Percentiles rank a stretch among this genome's conserved stretches.
Evolutionary conservation across 139 green algal species (phyloP).

Genomic region (Chloropicon primus): DNA sequence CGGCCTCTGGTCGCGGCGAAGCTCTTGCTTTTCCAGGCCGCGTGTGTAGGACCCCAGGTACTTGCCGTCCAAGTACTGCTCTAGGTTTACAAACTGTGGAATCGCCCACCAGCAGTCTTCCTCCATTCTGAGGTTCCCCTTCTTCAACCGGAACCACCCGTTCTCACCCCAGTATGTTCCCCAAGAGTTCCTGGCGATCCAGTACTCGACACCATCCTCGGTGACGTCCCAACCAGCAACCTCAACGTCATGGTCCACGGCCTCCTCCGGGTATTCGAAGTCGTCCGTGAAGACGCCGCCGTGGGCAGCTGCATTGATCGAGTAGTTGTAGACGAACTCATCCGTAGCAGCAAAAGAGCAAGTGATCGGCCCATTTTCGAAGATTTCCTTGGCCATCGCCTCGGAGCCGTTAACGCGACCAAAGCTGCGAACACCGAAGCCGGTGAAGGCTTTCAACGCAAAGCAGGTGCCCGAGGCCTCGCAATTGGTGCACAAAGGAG

Average conservation of each 20-base stretch:
- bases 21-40: background rate
- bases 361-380: background rate
- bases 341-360: background rate
- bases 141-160: background rate
- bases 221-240: background rate
- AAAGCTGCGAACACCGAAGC: background rate
- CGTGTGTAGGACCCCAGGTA: background rate
- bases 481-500: background rate
- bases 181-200: constrained; percentile 40
- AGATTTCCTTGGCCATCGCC: background rate
- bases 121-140: background rate
- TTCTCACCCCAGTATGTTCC: constrained; percentile 41
- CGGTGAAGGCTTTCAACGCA: background rate
- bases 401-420: background rate
- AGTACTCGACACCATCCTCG: constrained; percentile 1
- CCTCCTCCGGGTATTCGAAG: background rate
- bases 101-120: background rate
- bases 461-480: background rate
- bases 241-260: background rate
- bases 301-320: background rate
- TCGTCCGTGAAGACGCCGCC: background rate
- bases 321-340: background rate
- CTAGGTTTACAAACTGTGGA: background rate
- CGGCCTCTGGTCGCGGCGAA: background rate
- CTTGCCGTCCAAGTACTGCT: background rate